A percentile compares a stretch with the other conserved stretches of the same genome.
Evolutionary conservation across 768 basidiomycete species (phyloP).

Genomic region (Trametes elegans): DNA sequence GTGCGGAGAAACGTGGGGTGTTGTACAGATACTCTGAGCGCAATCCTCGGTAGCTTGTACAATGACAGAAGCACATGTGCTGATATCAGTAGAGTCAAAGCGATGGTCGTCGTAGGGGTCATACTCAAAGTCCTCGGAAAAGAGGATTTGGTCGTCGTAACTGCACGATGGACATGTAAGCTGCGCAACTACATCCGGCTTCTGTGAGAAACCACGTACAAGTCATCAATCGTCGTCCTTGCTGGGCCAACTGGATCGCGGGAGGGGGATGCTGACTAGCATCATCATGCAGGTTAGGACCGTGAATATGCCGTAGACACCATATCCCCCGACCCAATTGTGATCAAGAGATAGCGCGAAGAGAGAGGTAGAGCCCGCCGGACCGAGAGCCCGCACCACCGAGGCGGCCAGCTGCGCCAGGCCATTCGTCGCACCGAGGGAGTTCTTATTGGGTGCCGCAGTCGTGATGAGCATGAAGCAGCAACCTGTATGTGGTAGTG

Average conservation of each 20-base stretch:
- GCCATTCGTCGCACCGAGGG: slow-evolving; percentile 54
- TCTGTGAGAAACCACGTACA: background rate
- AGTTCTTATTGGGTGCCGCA: slow-evolving; percentile 27
- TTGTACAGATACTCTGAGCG: background rate
- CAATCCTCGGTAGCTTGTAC: background rate
- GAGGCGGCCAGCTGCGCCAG: slow-evolving; percentile 53
- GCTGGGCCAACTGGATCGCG: slow-evolving; percentile 21
- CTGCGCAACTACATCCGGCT: too few relatives aligned
- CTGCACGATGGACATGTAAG: too few relatives aligned
- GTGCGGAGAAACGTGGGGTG: background rate
- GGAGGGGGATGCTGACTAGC: slow-evolving; percentile 20
- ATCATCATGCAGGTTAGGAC: slow-evolving; percentile 16
- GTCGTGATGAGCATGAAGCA: slow-evolving; percentile 34
- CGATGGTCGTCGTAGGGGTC: background rate
- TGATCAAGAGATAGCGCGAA: slow-evolving; percentile 51
- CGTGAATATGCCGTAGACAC: slow-evolving; percentile 34
- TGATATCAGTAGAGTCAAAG: background rate
- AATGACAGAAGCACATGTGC: background rate
- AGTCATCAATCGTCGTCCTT: slow-evolving; percentile 10
- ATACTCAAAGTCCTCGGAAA: background rate
- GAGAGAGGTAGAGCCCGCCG: slow-evolving; percentile 52
- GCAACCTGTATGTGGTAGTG: slow-evolving; percentile 22
- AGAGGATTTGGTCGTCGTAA: too few relatives aligned
- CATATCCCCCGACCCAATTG: slow-evolving; percentile 44
- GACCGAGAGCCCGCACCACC: slow-evolving; percentile 49